These are phyloP conservation scores for Lactifluus echinatus DNA, from an alignment of 768 basidiomycete genomes.

Conservation along the genomic window DNA sequence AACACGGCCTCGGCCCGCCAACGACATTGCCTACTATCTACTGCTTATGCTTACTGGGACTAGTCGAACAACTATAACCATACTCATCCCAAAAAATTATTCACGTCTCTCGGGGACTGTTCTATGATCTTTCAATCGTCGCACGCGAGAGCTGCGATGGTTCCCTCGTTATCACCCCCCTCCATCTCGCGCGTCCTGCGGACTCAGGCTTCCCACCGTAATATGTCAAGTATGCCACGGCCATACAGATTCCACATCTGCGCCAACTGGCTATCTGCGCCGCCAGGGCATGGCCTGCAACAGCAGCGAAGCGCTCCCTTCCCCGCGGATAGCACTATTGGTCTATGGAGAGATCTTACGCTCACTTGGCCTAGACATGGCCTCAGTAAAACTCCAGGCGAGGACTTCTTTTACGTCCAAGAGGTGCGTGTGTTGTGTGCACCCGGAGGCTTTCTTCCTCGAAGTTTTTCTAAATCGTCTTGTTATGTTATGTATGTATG, in stretches of 20 bases:
- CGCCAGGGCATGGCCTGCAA: slow-evolving; percentile 31
- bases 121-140: background rate
- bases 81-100: background rate
- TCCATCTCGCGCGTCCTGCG: background rate
- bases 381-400: slow-evolving; percentile 38
- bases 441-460: background rate
- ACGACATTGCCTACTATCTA: too few species aligned
- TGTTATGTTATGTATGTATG: too few species aligned
- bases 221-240: slow-evolving; percentile 27
- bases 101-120: background rate
- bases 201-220: slow-evolving; percentile 1
- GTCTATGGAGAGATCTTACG: slow-evolving; percentile 60
- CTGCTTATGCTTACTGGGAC: too few species aligned
- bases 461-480: background rate
- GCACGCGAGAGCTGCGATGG: background rate
- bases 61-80: background rate
- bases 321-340: slow-evolving; percentile 46
- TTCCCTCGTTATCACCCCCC: background rate
- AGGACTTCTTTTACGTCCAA: slow-evolving; percentile 61
- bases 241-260: slow-evolving; percentile 72
- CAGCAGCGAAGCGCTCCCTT: slow-evolving; percentile 42
- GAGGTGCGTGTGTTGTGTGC: slow-evolving; percentile 51
- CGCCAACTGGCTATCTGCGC: slow-evolving; percentile 72
- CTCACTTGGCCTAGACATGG: slow-evolving; percentile 39
- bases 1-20: too few species aligned